phyloP scores from a whole-genome alignment of 1,139 yeast genomes.

The Tardiomyces depauwii region DNA sequence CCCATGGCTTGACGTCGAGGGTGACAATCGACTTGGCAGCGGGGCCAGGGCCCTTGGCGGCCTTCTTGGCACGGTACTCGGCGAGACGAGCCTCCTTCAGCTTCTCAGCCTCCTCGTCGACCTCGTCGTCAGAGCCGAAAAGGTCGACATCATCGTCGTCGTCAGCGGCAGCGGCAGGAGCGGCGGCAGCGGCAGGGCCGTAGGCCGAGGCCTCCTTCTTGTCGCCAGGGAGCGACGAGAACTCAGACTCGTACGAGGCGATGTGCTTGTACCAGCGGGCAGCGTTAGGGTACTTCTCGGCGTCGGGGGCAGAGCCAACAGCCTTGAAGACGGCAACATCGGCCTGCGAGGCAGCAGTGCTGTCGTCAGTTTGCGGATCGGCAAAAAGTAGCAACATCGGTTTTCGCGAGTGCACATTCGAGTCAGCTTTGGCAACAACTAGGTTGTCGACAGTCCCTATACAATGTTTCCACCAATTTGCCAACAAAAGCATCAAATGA shows the following conservation, averaged over 20 bases:
- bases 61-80: constrained; percentile 96
- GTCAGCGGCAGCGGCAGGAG: constrained; percentile 52
- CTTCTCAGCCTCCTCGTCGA: constrained; percentile 93
- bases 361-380: not conserved
- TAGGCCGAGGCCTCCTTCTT: constrained; percentile 27
- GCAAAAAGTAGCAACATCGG: too few species aligned
- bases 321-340: constrained; percentile 89
- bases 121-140: constrained; percentile 90
- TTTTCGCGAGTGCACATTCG: too few species aligned
- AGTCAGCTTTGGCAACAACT: too few species aligned
- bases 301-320: constrained; percentile 51
- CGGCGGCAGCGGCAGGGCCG: constrained; percentile 59
- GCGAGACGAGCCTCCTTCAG: constrained; percentile 95
- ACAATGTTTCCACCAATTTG: too few species aligned
- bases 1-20: constrained; percentile 99
- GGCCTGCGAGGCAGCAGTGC: constrained; percentile 64
- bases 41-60: constrained; percentile 93
- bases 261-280: constrained; percentile 99
- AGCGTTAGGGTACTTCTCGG: constrained; percentile 77
- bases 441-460: too few species aligned
- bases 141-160: constrained; percentile 89
- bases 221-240: constrained; percentile 30
- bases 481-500: constrained; percentile 14
- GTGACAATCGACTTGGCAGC: constrained; percentile 98
- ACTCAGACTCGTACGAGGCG: constrained; percentile 82